Evolutionary conservation across 75 land plant genomes (phyloP), one percentile per base, ranked within the genome.

Genomic region (Chamaecyparis obtusa): DNA sequence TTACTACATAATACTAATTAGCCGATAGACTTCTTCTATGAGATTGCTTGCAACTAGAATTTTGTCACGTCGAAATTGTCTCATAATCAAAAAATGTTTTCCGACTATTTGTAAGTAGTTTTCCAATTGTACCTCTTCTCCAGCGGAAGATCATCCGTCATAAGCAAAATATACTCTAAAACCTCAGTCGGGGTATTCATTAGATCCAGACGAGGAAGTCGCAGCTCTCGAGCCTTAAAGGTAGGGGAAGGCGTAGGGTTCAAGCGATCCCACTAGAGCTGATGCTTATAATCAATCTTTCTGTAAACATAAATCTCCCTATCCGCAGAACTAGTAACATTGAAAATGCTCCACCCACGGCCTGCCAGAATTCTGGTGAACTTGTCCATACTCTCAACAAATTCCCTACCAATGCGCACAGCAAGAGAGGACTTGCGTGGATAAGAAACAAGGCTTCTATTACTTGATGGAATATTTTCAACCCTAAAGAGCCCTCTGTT

Each of bases 111-210:
- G n/a, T n/a, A n/a, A n/a, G n/a, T n/a, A n/a, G n/a, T n/a, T n/a
- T n/a, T n/a, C n/a, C n/a, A n/a, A n/a, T n/a, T n/a, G n/a, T n/a
- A n/a, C n/a, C n/a, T n/a, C n/a, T n/a, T n/a, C n/a, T n/a, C n/a
- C n/a, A n/a, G n/a, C n/a, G n/a, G n/a, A 75, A 91, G 41, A 64
- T 91, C 90, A 84, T 91, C 91, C 16, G 90, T 89, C 90, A 89
- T 91, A 4, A 91, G 83, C 78, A 91, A 55, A 43, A 91, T 86
- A 37, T 91, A 91, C 84, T 91, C 89, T 87, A 91, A 71, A 55
- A 88, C 89, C 87, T 89, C 90, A n/a, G 88, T 60, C 32, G 90
- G 90, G 41, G 83, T 89, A 80, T 85, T 87, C 30, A 37, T 60
- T 44, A 91, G 90, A 86, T 91, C 89, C 78, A 91, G 49, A 5